A percentile compares a stretch with the other conserved stretches of the same genome.
Evolutionary conservation across 441 rosid genomes (phyloP).

Genomic region (Flueggea neowawraea): DNA sequence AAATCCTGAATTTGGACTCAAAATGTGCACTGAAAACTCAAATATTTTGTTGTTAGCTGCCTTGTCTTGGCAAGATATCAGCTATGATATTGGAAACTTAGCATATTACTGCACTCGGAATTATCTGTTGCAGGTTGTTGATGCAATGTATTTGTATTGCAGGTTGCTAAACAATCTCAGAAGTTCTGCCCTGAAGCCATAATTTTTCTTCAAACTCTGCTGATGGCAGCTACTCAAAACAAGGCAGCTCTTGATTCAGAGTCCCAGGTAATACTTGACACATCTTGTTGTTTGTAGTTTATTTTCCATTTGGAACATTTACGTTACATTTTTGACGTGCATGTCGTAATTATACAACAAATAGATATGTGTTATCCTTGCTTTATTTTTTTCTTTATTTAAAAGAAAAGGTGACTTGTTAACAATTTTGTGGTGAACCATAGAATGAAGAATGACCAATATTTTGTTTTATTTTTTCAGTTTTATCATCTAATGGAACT

Average conservation of each 20-base stretch:
- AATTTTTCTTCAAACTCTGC: slow-evolving; percentile 53
- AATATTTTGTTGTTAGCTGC: too few relatives aligned
- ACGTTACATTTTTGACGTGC: too few relatives aligned
- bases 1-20: too few relatives aligned
- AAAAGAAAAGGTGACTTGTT: not conserved
- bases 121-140: slow-evolving; percentile 1
- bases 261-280: slow-evolving; percentile 48
- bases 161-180: slow-evolving; percentile 66
- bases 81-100: too few relatives aligned
- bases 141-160: slow-evolving; percentile 17
- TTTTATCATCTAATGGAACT: slow-evolving; percentile 57
- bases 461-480: slow-evolving; percentile 33
- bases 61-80: too few relatives aligned
- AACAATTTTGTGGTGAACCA: not conserved
- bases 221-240: slow-evolving; percentile 50
- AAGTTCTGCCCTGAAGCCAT: slow-evolving; percentile 90
- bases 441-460: slow-evolving; percentile 1
- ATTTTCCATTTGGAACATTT: too few relatives aligned
- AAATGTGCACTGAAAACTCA: too few relatives aligned
- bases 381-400: too few relatives aligned
- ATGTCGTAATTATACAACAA: too few relatives aligned
- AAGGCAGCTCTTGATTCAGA: slow-evolving; percentile 36
- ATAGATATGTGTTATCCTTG: too few relatives aligned
- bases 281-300: too few relatives aligned
- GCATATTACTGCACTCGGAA: not conserved